Base-by-base conservation (phyloP, 164 flowering plant species). In the Liriodendron chinense region DNA sequence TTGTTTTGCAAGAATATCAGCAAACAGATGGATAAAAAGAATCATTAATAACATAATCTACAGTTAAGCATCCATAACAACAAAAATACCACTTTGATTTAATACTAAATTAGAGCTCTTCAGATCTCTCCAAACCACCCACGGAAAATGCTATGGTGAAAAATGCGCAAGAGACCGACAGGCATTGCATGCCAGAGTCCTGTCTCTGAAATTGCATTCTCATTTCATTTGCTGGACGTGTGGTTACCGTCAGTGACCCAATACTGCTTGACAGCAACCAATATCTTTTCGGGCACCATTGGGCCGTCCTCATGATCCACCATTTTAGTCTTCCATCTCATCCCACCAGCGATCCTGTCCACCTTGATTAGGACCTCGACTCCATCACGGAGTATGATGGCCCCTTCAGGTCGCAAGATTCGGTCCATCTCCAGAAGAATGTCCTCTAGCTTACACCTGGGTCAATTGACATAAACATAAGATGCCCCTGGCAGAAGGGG, bases 221-320 rank as follows among this genome's bases (percentile, higher is more conserved):
- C 67, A 64, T 21, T 64, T 64, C 67, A 64, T 64, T 64, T 26
- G 24, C 67, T 64, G 13, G 67, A 64, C 13, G 67, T 64, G 24
- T 2, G 22, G 26, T 64, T 64, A 14, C 24, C 34, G 3, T 16
- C 25, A 10, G 26, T 64, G 50, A 61, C 64, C 98, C 98, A 94
- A 62, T 94, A 91, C 74, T 85, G 91, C 78, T 94, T 94, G 25
- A 94, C 98, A 53, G 94, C 98, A 69, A 91, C 77, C 79, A 94
- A 71, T 59, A 94, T 79, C 80, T 94, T 94, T 84, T 92, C 91
- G 18, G 96, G 86, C 74, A 94, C 90, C 26, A 94, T 85, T 63
- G 97, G 98, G 23, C 98, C 98, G 75, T 92, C 98, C 74, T 92
- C 98, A 47, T 94, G 98, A 85, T 94, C 98, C 65, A 90, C 86